Evolutionary conservation across 768 basidiomycete species (phyloP), one percentile per base, ranked within the genome.

Genomic region (Sarcodon sp.): DNA sequence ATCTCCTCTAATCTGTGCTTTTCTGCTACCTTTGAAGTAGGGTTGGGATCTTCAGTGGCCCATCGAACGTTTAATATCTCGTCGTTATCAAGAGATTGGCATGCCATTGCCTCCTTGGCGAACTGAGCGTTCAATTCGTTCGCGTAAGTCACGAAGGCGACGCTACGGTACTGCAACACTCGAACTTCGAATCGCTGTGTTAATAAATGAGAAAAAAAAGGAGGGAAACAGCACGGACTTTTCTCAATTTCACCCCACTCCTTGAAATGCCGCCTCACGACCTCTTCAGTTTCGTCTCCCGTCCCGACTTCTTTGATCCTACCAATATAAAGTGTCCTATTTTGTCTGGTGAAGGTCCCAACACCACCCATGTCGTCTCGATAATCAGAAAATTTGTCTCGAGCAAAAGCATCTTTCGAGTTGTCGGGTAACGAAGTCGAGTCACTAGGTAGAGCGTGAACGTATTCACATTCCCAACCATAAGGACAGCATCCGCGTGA

Each of bases 361-460:
- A 98, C 94, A 66, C 96, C 96, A 56, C 96, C 96, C 96, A 99
- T 98, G 62, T 99, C 96, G 61, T 99, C 96, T 51, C 94, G 72
- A 65, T 99, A 99, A 64, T 96, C 92, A 0, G 92, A 69, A 63
- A 97, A 96, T 67, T 97, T 97, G 69, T 96, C 92, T 43, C 96
- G 72, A 0, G 89, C 91, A 61, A 99, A 99, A 61, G 91, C 94
- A 64, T 99, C 96, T 62, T 94, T 88, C 6, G 92, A 89, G 39
- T 81, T 82, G 66, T 98, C 94, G 1, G 93, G 88, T 9, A 94
- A 68, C 8, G 75, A 68, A 48, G 75, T 72, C 35, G 67, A 62
- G 0, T 78, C 73, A 50, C 86, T 79, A 0, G 94, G 96, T 15
- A 99, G 76, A 37, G 76, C 76, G 66, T 99, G 96, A 3, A 89